Percentiles rank a stretch among this genome's conserved stretches.
Evolutionary conservation across 768 basidiomycete genomes (phyloP).

Genomic region (Amanita exitialis): DNA sequence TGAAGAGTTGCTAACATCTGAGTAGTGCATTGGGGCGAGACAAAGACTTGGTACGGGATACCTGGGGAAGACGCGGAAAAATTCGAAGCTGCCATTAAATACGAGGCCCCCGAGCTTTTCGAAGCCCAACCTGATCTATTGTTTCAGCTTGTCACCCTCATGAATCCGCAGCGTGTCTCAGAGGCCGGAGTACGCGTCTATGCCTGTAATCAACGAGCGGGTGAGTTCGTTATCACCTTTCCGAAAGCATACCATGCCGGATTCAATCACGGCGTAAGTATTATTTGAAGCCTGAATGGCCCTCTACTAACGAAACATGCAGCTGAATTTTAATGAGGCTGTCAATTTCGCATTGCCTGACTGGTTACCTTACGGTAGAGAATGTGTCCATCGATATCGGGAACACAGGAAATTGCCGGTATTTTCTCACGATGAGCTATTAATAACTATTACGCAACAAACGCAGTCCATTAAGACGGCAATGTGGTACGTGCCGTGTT

Average conservation of each 20-base stretch:
- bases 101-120: constrained; percentile 95
- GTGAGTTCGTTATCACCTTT: constrained; percentile 96
- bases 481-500: constrained; percentile 55
- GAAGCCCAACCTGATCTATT: constrained; percentile 95
- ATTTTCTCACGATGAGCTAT: constrained; percentile 95
- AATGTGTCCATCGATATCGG: constrained; percentile 85
- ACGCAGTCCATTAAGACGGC: constrained; percentile 89
- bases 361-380: constrained; percentile 82
- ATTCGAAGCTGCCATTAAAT: constrained; percentile 92
- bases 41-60: constrained; percentile 99
- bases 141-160: constrained; percentile 94
- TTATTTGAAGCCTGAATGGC: constrained; percentile 1
- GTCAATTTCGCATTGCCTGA: constrained; percentile 97
- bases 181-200: constrained; percentile 88
- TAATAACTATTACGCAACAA: constrained; percentile 96
- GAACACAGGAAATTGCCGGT: constrained; percentile 90
- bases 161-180: constrained; percentile 84
- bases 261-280: constrained; percentile 93
- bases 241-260: constrained; percentile 98
- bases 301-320: constrained; percentile 14
- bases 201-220: constrained; percentile 93
- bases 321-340: constrained; percentile 99
- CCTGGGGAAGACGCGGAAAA: constrained; percentile 93
- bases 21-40: constrained; percentile 97
- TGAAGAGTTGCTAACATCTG: constrained; percentile 9